Conservation (phyloP, 2,329 filamentous ascomycete genomes). For the Fusarium bactridioides region DNA sequence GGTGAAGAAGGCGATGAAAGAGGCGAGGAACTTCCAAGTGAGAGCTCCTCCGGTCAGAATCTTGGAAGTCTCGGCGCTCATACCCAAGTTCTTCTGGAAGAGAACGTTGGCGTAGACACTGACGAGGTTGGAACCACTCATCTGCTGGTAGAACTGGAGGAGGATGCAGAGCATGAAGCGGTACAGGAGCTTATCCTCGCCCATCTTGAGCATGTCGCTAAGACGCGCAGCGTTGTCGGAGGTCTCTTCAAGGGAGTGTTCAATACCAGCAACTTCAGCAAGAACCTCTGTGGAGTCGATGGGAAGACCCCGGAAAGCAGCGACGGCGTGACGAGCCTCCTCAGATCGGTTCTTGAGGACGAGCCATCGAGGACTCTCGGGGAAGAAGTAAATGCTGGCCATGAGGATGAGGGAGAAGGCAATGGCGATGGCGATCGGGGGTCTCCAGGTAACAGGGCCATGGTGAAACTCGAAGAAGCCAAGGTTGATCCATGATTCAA, state of each 20-base stretch:
- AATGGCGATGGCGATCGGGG: conserved; percentile 49
- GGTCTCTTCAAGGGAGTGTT: conserved; percentile 56
- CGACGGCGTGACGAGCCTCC: conserved; percentile 46
- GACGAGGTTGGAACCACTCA: conserved; percentile 41
- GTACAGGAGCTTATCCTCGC: conserved; percentile 59
- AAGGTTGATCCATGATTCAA: conserved; percentile 56
- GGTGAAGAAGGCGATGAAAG: conserved; percentile 41
- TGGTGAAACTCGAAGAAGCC: conserved; percentile 48
- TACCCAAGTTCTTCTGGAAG: conserved; percentile 40
- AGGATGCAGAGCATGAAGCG: conserved; percentile 48
- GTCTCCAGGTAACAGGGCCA: conserved; percentile 47
- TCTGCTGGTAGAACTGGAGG: conserved; percentile 46
- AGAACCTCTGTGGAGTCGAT: conserved; percentile 48
- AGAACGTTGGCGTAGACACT: conserved; percentile 44
- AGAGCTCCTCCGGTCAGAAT: conserved; percentile 39
- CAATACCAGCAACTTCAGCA: conserved; percentile 56
- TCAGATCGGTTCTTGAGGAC: conserved; percentile 45
- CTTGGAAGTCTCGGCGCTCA: conserved; percentile 34
- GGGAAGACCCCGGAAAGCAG: conserved; percentile 50
- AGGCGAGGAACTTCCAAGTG: conserved; percentile 46
- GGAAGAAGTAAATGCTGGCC: conserved; percentile 46
- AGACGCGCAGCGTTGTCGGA: conserved; percentile 48
- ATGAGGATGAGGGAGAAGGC: conserved; percentile 46
- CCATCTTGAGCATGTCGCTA: conserved; percentile 56
- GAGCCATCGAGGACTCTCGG: conserved; percentile 49